Evolutionary conservation across 2,329 filamentous ascomycete species (phyloP).

Genomic region (Lasiodiplodia theobromae): DNA sequence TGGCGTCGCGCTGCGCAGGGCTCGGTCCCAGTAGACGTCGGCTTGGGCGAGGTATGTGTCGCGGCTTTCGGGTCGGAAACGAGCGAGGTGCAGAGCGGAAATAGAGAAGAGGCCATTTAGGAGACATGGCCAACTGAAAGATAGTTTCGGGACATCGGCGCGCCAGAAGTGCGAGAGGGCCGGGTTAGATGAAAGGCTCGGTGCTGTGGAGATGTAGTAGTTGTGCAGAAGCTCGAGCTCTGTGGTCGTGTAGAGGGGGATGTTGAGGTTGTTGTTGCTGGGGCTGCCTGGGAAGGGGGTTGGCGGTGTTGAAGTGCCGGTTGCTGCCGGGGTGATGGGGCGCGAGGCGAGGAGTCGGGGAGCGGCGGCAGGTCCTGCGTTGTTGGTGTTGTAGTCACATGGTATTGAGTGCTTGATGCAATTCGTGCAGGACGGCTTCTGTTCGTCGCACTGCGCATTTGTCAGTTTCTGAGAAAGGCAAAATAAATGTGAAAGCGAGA

Average conservation of each 20-base stretch:
- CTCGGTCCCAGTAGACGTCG: background rate
- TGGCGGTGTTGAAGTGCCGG: background rate
- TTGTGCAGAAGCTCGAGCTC: constrained; percentile 43
- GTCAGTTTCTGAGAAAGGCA: too few species aligned
- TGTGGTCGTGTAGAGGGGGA: constrained; percentile 33
- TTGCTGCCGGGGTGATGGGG: background rate
- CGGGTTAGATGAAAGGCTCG: constrained; percentile 34
- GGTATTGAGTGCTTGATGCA: constrained; percentile 39
- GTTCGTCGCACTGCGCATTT: constrained; percentile 39
- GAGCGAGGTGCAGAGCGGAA: constrained; percentile 50
- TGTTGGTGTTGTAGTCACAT: constrained; percentile 33
- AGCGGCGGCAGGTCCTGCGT: background rate
- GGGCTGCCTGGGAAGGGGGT: constrained; percentile 18
- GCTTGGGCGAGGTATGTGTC: background rate
- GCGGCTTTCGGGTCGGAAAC: background rate
- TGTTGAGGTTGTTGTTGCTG: background rate
- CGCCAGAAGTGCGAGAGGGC: constrained; percentile 35
- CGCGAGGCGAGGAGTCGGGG: background rate
- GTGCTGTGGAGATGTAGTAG: constrained; percentile 40
- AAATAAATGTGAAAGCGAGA: background rate
- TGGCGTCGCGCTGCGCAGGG: background rate
- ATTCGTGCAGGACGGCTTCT: constrained; percentile 39
- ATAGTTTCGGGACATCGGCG: too few species aligned
- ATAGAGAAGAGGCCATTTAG: constrained; percentile 53
- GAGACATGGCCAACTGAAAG: too few species aligned